Conservation (phyloP, 352 stramenopile genomes). For the Phytophthora vignae region DNA sequence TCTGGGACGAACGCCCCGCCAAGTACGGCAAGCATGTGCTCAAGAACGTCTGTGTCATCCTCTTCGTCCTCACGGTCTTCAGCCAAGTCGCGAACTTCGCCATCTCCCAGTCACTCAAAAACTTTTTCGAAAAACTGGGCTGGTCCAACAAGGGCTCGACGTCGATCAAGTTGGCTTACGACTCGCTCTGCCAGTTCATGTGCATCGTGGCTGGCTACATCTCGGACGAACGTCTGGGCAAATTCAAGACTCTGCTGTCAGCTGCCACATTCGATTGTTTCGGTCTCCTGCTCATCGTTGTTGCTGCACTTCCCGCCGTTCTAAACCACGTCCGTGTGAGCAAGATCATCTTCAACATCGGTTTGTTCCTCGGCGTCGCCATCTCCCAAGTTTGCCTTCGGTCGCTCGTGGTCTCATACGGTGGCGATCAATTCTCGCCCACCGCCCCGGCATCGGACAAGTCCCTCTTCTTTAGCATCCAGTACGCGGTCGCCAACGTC, state of each 20-base stretch:
- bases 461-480: neutral
- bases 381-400: no score
- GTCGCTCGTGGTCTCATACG: no score
- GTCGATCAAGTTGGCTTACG: slow-evolving; percentile 51
- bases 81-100: slow-evolving; percentile 31
- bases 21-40: slow-evolving; percentile 44
- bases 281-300: no score
- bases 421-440: no score
- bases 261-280: no score
- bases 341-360: no score
- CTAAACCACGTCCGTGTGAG: no score
- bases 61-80: neutral
- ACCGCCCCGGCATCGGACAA: no score
- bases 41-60: neutral
- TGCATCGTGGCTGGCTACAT: slow-evolving; percentile 62
- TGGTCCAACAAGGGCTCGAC: slow-evolving; percentile 26
- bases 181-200: slow-evolving; percentile 59
- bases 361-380: no score
- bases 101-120: slow-evolving; percentile 58
- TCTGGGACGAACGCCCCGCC: slow-evolving; percentile 6
- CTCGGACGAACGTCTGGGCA: slow-evolving; percentile 56
- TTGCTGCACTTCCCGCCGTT: no score
- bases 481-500: neutral
- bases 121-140: slow-evolving; percentile 63
- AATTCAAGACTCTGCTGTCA: slow-evolving; percentile 30